Conservation (phyloP, 2,329 filamentous ascomycete genomes). For the Paramyrothecium roridum region DNA sequence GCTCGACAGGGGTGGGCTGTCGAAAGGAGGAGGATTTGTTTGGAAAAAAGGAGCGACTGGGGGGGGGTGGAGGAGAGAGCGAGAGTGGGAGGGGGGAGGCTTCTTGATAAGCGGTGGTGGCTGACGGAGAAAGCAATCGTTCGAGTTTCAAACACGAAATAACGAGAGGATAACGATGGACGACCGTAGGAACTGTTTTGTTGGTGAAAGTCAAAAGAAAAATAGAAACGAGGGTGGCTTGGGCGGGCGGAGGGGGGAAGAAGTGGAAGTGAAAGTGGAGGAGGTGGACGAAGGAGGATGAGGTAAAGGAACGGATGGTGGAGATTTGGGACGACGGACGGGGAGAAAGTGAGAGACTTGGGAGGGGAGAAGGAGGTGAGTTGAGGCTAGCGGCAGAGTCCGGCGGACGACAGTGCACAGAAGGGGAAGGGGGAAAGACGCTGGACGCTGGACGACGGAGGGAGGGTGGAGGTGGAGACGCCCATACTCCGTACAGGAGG, state of each 20-base stretch:
- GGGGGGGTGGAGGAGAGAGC: neutral
- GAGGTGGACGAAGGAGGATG: neutral
- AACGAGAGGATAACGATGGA: neutral
- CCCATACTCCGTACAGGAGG: too few species aligned
- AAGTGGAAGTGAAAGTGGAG: neutral
- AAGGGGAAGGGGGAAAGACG: too few species aligned
- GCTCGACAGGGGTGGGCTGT: neutral
- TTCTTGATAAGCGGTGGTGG: neutral
- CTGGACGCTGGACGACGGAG: too few species aligned
- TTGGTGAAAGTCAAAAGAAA: neutral
- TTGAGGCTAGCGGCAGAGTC: too few species aligned
- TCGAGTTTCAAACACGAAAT: too few species aligned
- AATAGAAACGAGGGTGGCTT: neutral
- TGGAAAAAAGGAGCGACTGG: neutral
- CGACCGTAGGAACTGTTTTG: neutral
- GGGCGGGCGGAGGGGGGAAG: neutral
- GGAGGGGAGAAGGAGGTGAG: too few species aligned
- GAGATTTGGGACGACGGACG: too few species aligned
- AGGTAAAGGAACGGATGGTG: neutral
- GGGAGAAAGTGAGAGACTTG: too few species aligned
- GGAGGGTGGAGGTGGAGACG: too few species aligned
- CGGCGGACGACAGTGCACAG: too few species aligned
- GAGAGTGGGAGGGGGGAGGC: neutral
- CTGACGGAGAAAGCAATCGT: neutral
- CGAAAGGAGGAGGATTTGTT: neutral